phyloP scores from a whole-genome alignment of 2,329 filamentous ascomycete genomes.

The Colletotrichum somersetense region DNA sequence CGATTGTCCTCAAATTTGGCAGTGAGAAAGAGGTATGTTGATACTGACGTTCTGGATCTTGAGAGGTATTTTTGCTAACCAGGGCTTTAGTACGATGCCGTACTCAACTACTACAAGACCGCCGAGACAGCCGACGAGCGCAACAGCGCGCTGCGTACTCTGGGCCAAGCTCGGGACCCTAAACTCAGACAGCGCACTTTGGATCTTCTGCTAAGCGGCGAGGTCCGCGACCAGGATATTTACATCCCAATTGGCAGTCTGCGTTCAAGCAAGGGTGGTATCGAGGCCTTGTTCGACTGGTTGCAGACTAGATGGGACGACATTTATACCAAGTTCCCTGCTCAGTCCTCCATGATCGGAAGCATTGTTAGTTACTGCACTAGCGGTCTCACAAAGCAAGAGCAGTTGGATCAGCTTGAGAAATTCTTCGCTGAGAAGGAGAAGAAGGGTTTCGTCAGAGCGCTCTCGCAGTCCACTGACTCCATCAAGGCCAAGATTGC shows the following conservation, averaged over 20 bases:
- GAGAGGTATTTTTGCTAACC: constrained; percentile 34
- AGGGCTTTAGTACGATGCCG: constrained; percentile 73
- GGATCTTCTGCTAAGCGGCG: constrained; percentile 77
- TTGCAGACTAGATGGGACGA: constrained; percentile 90
- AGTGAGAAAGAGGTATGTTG: constrained; percentile 80
- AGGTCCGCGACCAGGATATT: constrained; percentile 94
- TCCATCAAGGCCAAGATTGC: constrained; percentile 85
- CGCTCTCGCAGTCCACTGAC: constrained; percentile 90
- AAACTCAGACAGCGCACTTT: constrained; percentile 87
- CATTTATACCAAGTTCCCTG: constrained; percentile 83
- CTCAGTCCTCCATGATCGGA: constrained; percentile 88
- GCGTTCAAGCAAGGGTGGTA: constrained; percentile 80
- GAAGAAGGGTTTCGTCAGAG: constrained; percentile 87
- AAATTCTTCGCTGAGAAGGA: constrained; percentile 85
- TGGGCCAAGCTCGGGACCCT: constrained; percentile 83
- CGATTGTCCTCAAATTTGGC: constrained; percentile 85
- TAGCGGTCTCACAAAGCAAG: constrained; percentile 80
- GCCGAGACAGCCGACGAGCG: constrained; percentile 75
- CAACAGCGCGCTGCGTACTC: constrained; percentile 86
- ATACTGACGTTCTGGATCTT: too few relatives aligned
- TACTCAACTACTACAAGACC: constrained; percentile 72
- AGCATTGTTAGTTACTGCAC: constrained; percentile 87
- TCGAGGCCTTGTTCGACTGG: constrained; percentile 85
- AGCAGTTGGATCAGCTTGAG: constrained; percentile 82
- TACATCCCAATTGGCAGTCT: constrained; percentile 89